Percentiles rank a stretch among this genome's conserved stretches.
These are phyloP conservation scores for Schizonepeta tenuifolia DNA, from an alignment of 257 asterid genomes.

Conservation along the genomic window DNA sequence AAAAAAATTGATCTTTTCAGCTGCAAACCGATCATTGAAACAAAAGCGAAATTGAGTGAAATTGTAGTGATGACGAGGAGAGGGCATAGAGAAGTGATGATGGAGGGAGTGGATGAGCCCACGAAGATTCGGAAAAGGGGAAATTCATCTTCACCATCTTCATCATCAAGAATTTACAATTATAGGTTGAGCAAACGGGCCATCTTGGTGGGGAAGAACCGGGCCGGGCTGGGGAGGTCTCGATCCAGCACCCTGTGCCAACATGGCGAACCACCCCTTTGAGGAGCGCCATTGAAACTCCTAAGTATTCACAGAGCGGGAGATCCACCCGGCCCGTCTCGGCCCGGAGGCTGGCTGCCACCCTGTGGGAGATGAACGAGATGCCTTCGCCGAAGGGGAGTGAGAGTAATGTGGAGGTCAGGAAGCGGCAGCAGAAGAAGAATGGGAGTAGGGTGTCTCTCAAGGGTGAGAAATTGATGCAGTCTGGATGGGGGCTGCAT, in stretches of 20 bases:
- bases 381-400: constrained; percentile 66
- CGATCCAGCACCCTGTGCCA: constrained; percentile 93
- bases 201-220: constrained; percentile 77
- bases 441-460: constrained; percentile 35
- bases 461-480: constrained; percentile 50
- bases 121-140: constrained; percentile 95
- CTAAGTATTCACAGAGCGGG: constrained; percentile 63
- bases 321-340: constrained; percentile 71
- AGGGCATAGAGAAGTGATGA: constrained; percentile 46
- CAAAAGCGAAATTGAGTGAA: not conserved
- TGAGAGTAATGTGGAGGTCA: constrained; percentile 45
- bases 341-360: constrained; percentile 90
- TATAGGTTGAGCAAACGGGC: constrained; percentile 74
- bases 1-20: constrained; percentile 6
- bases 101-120: constrained; percentile 51
- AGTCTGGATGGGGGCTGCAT: constrained; percentile 41
- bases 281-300: constrained; percentile 61
- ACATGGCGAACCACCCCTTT: constrained; percentile 70
- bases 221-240: constrained; percentile 64
- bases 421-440: constrained; percentile 44
- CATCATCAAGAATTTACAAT: constrained; percentile 68
- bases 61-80: constrained; percentile 49
- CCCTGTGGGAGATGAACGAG: constrained; percentile 92
- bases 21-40: constrained; percentile 12
- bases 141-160: constrained; percentile 82